phyloP scores from a whole-genome alignment of 768 basidiomycete species.

The Tremella fuciformis region DNA sequence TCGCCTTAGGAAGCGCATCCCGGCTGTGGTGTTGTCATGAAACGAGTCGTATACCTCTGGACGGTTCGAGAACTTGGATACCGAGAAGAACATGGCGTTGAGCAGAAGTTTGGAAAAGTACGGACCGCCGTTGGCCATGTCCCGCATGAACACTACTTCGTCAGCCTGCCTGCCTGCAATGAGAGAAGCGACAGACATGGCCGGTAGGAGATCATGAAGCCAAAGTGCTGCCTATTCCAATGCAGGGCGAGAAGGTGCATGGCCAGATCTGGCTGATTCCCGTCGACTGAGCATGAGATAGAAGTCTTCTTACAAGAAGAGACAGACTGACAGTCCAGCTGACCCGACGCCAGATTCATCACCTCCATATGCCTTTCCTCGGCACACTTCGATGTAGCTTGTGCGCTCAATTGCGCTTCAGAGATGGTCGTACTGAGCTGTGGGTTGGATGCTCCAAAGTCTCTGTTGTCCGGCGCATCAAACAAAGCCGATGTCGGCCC shows the following conservation, averaged over 20 bases:
- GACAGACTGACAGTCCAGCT: conserved; percentile 12
- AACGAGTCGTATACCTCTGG: conserved; percentile 27
- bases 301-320: too few relatives aligned
- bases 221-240: conserved; percentile 34
- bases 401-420: conserved; percentile 6
- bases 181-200: conserved; percentile 11
- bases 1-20: conserved; percentile 20
- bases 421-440: conserved; percentile 1
- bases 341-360: conserved; percentile 15
- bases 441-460: conserved; percentile 9
- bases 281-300: conserved; percentile 19
- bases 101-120: conserved; percentile 33
- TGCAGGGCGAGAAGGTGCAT: conserved; percentile 32
- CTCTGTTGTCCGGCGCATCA: conserved; percentile 12
- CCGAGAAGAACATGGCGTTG: conserved; percentile 31
- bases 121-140: conserved; percentile 23
- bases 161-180: conserved; percentile 5
- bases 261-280: conserved; percentile 23
- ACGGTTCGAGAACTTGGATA: conserved; percentile 27
- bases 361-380: conserved; percentile 23
- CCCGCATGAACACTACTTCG: conserved; percentile 22
- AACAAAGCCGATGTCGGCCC: conserved; percentile 20
- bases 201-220: conserved; percentile 29
- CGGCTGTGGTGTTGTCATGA: conserved; percentile 13
- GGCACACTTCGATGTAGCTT: conserved; percentile 12